Base-by-base conservation (phyloP, 208 protist genomes). In the Acanthamoeba healyi region DNA sequence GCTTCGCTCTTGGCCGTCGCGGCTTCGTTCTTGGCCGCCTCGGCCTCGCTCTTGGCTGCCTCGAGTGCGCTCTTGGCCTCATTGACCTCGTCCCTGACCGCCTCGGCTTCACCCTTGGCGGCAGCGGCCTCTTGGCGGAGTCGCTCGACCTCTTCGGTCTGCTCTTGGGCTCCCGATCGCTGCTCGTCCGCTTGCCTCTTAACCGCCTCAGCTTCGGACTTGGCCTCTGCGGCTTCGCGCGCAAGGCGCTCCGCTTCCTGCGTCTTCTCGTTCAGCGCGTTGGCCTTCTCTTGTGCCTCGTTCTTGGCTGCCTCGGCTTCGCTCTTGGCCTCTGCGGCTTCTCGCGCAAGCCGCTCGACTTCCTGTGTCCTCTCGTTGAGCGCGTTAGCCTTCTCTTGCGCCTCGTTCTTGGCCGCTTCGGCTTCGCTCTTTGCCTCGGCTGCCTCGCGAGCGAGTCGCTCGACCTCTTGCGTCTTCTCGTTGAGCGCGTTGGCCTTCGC, bases 1-100 rank as follows among this genome's bases (percentile, higher is more conserved):
- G 63, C 63, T 38, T 72, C 32, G 29, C 15, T 32, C 63, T 72
- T 72, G 19, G 63, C 63, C 15, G 24, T 29, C 36, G 2, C 46
- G 3, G 77, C 77, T 51, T 86, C 46, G 38, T 86, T 86, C 44
- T 51, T 86, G 10, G 77, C 77, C 6, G 63, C 63, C 24, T 86
- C 77, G 40, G 10, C 19, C 22, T 86, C 46, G 24, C 42, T 90
- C 58, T 90, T 90, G n/a, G 34, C 24, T 7, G 10, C 54, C 3
- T 90, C 54, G 19, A 24, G 2, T 15, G 81, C 54, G 4, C 6
- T 4, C 24, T 38, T 44, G 34, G 63, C 63, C 7, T 29, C 63
- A 12, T 17, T 29, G 29, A 29, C 29, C 29, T 72, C 63, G 6
- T 36, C 15, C 24, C 9, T 38, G 7, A 6, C 32, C 7, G 24